phyloP scores from a whole-genome alignment of 768 basidiomycete species.

The Aureoboletus auriporus region DNA sequence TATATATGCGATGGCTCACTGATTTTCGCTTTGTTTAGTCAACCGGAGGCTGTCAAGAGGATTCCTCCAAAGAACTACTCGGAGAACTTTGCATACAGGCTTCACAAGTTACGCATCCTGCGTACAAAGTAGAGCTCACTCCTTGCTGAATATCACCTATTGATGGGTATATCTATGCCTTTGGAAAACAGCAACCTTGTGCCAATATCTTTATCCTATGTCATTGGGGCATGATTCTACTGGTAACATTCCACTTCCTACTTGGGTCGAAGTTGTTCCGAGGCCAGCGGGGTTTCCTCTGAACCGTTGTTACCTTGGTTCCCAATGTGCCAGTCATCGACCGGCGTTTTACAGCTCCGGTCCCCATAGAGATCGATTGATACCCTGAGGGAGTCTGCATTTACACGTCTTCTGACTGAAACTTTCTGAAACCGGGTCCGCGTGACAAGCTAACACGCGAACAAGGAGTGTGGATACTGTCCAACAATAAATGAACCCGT shows the following conservation, averaged over 20 bases:
- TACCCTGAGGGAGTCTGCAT: too few relatives aligned
- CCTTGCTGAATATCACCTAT: neutral
- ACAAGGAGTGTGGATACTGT: neutral
- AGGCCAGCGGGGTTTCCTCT: neutral
- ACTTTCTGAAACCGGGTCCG: neutral
- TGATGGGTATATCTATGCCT: neutral
- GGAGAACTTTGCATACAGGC: slow-evolving; percentile 87
- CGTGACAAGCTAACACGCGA: slow-evolving; percentile 3
- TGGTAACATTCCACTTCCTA: too few relatives aligned
- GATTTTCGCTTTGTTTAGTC: slow-evolving; percentile 33
- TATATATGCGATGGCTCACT: neutral
- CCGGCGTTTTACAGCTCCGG: too few relatives aligned
- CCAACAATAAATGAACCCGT: too few relatives aligned
- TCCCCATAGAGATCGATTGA: too few relatives aligned
- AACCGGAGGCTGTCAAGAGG: slow-evolving; percentile 56
- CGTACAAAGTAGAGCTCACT: slow-evolving; percentile 80
- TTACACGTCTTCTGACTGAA: too few relatives aligned
- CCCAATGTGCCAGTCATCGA: neutral
- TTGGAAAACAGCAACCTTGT: neutral
- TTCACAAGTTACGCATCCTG: slow-evolving; percentile 73
- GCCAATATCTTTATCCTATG: neutral
- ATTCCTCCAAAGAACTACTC: slow-evolving; percentile 86
- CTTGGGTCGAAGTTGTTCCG: too few relatives aligned
- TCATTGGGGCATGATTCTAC: neutral
- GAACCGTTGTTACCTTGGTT: too few relatives aligned